Evolutionary conservation across 257 asterid genomes (phyloP).

Genomic region (Paulownia fortunei): DNA sequence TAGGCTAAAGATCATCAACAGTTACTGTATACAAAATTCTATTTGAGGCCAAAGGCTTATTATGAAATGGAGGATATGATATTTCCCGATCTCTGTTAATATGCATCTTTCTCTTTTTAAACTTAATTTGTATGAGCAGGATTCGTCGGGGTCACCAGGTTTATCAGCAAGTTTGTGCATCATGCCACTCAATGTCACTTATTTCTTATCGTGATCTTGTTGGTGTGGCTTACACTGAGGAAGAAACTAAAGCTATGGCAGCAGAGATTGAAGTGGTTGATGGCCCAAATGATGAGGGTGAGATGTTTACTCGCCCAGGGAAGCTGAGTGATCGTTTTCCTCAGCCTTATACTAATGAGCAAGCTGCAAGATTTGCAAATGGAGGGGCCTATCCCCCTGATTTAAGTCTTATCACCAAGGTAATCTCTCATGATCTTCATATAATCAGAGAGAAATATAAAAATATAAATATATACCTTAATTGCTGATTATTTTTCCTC

Average conservation of each 20-base stretch:
- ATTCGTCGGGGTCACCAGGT: no score
- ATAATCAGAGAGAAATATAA: not conserved
- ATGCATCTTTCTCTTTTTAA: not conserved
- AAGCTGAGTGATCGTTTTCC: conserved; percentile 82
- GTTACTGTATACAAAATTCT: not conserved
- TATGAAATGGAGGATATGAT: not conserved
- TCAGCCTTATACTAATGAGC: conserved; percentile 76
- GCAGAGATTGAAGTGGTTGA: conserved; percentile 85
- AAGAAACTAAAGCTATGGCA: conserved; percentile 86
- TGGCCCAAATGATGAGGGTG: conserved; percentile 89
- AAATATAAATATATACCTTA: not conserved
- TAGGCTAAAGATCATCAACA: not conserved
- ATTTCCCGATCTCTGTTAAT: not conserved
- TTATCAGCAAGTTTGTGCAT: conserved; percentile 80
- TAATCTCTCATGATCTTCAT: conserved; percentile 21
- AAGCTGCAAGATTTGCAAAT: conserved; percentile 86
- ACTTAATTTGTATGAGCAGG: conserved; percentile 38
- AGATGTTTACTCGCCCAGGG: conserved; percentile 83
- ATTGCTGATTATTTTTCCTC: conserved; percentile 23
- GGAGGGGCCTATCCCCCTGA: conserved; percentile 94
- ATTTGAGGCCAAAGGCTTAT: not conserved
- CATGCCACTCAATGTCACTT: conserved; percentile 87
- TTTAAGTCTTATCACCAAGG: conserved; percentile 84
- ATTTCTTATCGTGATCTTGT: conserved; percentile 79
- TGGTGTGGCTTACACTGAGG: conserved; percentile 88